These are phyloP conservation scores for Auricularia cornea DNA, from an alignment of 768 basidiomycete species.

Conservation along the genomic window DNA sequence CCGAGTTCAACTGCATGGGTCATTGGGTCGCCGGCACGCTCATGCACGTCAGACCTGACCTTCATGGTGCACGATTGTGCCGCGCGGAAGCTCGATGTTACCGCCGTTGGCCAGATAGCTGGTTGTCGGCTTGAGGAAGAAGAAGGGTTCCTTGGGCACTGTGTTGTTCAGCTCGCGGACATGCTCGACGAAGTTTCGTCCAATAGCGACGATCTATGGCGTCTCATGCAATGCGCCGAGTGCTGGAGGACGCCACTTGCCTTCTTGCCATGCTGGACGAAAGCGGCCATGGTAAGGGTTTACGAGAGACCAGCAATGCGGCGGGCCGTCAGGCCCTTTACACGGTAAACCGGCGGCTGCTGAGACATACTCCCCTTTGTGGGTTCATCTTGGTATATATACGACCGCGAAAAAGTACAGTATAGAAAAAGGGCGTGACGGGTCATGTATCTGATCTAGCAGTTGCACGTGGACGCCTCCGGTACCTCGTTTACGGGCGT, in stretches of 20 bases:
- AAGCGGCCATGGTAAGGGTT: conserved; percentile 19
- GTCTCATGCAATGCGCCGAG: not conserved
- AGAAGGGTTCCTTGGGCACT: conserved; percentile 90
- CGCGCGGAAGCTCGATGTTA: conserved; percentile 75
- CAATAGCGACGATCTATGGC: conserved; percentile 83
- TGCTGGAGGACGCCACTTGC: conserved; percentile 13
- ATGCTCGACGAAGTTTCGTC: conserved; percentile 88
- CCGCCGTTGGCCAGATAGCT: conserved; percentile 76
- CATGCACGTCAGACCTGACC: conserved; percentile 35
- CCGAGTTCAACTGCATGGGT: conserved; percentile 77
- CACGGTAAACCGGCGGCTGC: no score
- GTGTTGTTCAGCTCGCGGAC: conserved; percentile 87
- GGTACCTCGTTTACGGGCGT: conserved; percentile 60
- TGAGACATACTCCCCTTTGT: no score
- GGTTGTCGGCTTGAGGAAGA: conserved; percentile 95
- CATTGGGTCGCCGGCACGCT: not conserved
- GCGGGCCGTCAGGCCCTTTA: no score
- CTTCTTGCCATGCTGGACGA: conserved; percentile 41
- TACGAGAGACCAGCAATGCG: no score
- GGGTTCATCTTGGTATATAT: not conserved
- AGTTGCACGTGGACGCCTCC: conserved; percentile 80
- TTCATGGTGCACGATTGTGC: conserved; percentile 85
- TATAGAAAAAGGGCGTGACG: not conserved
- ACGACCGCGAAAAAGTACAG: not conserved
- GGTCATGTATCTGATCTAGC: conserved; percentile 36